Evolutionary conservation across 129 eudicot species (phyloP).

Genomic region (Lonicera japonica): DNA sequence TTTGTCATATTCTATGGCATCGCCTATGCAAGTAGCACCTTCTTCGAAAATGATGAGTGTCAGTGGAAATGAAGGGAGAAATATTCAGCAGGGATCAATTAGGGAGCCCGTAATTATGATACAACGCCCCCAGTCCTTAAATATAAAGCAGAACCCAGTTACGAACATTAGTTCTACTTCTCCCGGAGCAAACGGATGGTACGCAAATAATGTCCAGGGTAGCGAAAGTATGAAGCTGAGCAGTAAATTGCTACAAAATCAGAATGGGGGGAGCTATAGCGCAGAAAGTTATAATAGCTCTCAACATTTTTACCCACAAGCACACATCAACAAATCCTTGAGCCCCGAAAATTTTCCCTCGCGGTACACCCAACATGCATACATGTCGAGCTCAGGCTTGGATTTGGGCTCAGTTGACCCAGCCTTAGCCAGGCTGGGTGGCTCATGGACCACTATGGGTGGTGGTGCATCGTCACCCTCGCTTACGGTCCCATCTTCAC

Average conservation of each 20-base stretch:
- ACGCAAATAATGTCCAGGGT: conserved; percentile 10
- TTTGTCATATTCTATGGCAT: not conserved
- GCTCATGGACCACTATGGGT: conserved; percentile 18
- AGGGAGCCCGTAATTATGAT: conserved; percentile 13
- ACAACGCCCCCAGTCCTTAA: conserved; percentile 8
- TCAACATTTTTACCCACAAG: conserved; percentile 3
- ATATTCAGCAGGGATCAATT: not conserved
- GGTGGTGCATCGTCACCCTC: conserved; percentile 14
- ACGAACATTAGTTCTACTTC: conserved; percentile 12
- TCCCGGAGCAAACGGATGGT: conserved; percentile 20
- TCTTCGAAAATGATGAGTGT: not conserved
- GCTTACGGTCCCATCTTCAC: conserved; percentile 21
- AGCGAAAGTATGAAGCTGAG: conserved; percentile 1
- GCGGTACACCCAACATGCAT: conserved; percentile 9
- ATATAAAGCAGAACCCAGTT: conserved; percentile 8
- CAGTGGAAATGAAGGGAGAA: conserved; percentile 8
- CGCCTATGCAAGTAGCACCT: conserved; percentile 6
- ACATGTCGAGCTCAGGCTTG: conserved; percentile 13
- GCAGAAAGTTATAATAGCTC: conserved; percentile 10
- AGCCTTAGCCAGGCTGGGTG: conserved; percentile 5
- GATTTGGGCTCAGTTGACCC: conserved; percentile 14
- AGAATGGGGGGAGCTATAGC: conserved; percentile 9
- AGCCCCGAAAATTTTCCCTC: conserved; percentile 8
- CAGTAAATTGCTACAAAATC: conserved; percentile 11
- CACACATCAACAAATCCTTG: conserved; percentile 3